Base-by-base conservation (phyloP, 1,139 yeast species). In the Pichia sp. region DNA sequence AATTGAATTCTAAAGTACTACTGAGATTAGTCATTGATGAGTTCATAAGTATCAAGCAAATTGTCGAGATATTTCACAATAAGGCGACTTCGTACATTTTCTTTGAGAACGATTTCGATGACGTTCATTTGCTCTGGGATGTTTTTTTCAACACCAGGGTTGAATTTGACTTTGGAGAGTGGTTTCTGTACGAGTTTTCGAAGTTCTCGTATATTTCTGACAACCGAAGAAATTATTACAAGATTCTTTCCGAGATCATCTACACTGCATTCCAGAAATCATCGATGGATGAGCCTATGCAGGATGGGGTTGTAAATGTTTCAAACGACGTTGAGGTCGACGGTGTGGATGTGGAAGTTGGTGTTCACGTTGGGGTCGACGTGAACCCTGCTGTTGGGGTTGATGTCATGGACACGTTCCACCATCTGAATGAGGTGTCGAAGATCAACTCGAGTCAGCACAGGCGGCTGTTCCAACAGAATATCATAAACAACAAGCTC, bases 1-100 rank as follows among this genome's bases (percentile, higher is more conserved):
- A 64, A 7, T 30, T 52, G 3, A 62, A 64, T 53, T 50, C 66
- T 42, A 65, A 59, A 36, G 57, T 67, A 16, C 50, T 68, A 6
- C 41, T 63, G 27, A 60, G 53, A 36, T 56, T 76, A 46, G 61
- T 77, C 1, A 58, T 71, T n/a, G 71, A 74, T 53, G 75, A 72
- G 27, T 67, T 77, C 46, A 57, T 74, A 2, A 60, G 66, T 1
- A 53, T 77, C 8, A 67, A 70, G 29, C 62, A 68, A 5, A 60
- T 74, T 2, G 68, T 71, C 6, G 73, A 72, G 56, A 66, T 56
- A 59, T 74, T 61, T 52, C 64, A 47, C 10, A 30, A 42, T n/a
- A 51, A 44, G 17, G 16, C 29, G 2, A 20, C 44, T 2, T 7
- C 36, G 14, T 50, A 44, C 30, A 42, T 43, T 20, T 34, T 53